Conservation (phyloP, 225 moss, liverwort and hornwort genomes). For the Physcomitrium patens region DNA sequence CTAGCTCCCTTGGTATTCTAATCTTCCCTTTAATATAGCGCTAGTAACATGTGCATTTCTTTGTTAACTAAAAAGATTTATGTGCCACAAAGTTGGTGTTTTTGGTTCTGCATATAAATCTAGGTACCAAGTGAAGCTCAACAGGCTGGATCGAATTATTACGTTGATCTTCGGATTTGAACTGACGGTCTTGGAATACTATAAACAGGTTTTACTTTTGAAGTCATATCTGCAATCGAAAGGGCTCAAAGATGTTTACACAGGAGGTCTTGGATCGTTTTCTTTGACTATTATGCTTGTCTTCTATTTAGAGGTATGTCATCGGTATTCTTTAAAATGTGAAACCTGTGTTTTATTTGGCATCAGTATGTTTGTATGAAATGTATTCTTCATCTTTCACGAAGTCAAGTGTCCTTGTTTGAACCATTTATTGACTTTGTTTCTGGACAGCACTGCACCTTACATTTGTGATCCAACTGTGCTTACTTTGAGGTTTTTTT, state of each 20-base stretch:
- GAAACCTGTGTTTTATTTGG: not conserved
- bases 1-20: slow-evolving; percentile 89
- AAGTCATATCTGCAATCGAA: slow-evolving; percentile 86
- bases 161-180: slow-evolving; percentile 1
- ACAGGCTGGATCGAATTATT: not conserved
- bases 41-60: not conserved
- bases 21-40: not conserved
- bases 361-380: slow-evolving; percentile 8
- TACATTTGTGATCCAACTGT: not conserved
- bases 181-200: slow-evolving; percentile 18
- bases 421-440: not conserved
- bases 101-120: slow-evolving; percentile 4
- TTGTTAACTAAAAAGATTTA: not conserved
- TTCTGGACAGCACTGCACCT: not conserved
- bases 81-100: not conserved
- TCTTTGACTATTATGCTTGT: slow-evolving; percentile 97
- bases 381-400: not conserved
- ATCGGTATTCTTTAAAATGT: not conserved
- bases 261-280: slow-evolving; percentile 98
- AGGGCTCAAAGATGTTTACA: slow-evolving; percentile 92
- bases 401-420: not conserved
- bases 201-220: slow-evolving; percentile 80
- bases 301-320: slow-evolving; percentile 87
- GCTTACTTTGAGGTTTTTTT: not conserved
- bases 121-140: not conserved